Percentiles rank a stretch among this genome's conserved stretches.
phyloP scores from a whole-genome alignment of 495 filamentous ascomycete genomes.

The Lepraria neglecta region DNA sequence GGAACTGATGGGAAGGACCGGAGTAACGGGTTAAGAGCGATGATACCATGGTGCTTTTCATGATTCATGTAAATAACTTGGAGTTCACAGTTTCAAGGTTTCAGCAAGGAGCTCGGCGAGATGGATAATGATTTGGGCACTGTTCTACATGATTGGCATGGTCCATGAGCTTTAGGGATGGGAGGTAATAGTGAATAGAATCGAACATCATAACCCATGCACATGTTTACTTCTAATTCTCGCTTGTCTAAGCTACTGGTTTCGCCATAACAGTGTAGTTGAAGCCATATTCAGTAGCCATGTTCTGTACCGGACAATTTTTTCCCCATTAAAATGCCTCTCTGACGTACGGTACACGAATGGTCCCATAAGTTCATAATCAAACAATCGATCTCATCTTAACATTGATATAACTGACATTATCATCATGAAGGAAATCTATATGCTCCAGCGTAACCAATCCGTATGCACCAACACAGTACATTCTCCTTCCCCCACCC shows the following conservation, averaged over 20 bases:
- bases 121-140: not conserved
- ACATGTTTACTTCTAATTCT: no score
- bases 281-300: no score
- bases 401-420: no score
- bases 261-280: no score
- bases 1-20: not conserved
- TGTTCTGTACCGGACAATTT: no score
- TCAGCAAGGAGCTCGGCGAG: constrained; percentile 2
- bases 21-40: not conserved
- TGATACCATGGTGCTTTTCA: constrained; percentile 14
- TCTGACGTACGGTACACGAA: no score
- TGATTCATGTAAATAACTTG: not conserved
- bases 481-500: constrained; percentile 59
- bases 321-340: no score
- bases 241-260: no score
- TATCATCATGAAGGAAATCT: not conserved
- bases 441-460: not conserved
- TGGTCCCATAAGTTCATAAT: not conserved
- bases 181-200: not conserved
- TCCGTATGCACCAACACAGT: constrained; percentile 19
- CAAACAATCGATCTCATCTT: not conserved
- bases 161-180: no score
- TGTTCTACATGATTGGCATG: not conserved
- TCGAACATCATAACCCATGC: not conserved
- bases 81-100: not conserved